phyloP scores from a whole-genome alignment of 306 rosid genomes.

The Macrotyloma uniflorum region DNA sequence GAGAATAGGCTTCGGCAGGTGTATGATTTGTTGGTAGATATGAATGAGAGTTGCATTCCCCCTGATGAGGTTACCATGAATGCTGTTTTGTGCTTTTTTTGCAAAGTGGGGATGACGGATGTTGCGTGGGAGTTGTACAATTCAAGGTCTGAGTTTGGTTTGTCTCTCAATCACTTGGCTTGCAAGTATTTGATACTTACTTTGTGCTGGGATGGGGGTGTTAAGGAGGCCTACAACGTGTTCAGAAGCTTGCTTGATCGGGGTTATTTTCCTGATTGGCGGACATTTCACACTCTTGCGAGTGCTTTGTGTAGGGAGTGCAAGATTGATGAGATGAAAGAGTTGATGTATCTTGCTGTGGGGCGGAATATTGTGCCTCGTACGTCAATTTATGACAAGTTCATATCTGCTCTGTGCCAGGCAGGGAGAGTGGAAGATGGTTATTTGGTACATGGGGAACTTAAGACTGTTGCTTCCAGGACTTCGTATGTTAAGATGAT shows the following conservation, averaged over 20 bases:
- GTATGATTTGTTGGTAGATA: conserved; percentile 75
- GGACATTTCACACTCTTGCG: conserved; percentile 53
- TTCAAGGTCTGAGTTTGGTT: conserved; percentile 58
- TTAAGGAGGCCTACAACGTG: conserved; percentile 55
- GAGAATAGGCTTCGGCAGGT: conserved; percentile 60
- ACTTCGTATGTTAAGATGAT: conserved; percentile 59
- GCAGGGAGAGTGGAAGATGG: conserved; percentile 63
- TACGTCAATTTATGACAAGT: conserved; percentile 44
- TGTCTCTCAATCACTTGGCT: conserved; percentile 63
- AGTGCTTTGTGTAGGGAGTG: conserved; percentile 59
- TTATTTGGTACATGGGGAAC: conserved; percentile 58
- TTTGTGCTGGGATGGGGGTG: conserved; percentile 62
- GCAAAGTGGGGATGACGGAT: conserved; percentile 78
- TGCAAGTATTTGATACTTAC: conserved; percentile 71
- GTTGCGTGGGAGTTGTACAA: conserved; percentile 61
- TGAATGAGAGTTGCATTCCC: conserved; percentile 56
- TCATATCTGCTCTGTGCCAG: conserved; percentile 61
- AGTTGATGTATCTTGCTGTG: conserved; percentile 63
- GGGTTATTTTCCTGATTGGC: conserved; percentile 60
- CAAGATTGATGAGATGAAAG: conserved; percentile 74
- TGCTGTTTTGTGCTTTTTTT: conserved; percentile 76
- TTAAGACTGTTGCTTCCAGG: conserved; percentile 38
- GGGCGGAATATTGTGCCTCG: conserved; percentile 48
- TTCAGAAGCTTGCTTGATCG: conserved; percentile 43
- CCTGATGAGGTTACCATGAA: conserved; percentile 76